These are phyloP conservation scores for Bruguiera gymnorhiza DNA, from an alignment of 345 rosid species.

Conservation along the genomic window DNA sequence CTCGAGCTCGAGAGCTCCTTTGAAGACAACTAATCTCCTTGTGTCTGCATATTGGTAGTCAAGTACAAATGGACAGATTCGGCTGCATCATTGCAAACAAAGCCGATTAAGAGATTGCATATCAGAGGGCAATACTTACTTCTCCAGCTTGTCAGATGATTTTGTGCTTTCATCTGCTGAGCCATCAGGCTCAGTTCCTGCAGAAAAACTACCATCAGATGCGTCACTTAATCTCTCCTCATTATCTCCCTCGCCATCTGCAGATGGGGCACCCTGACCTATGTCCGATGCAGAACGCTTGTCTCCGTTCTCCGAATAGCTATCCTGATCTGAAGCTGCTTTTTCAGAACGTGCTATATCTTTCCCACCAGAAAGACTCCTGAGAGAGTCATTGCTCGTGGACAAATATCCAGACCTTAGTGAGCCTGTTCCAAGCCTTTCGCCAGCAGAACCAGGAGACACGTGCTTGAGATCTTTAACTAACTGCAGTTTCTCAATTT, in stretches of 20 bases:
- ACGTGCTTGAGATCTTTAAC: constrained; percentile 50
- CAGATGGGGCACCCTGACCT: constrained; percentile 4
- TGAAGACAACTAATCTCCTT: not conserved
- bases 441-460: constrained; percentile 22
- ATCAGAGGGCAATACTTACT: constrained; percentile 28
- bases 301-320: constrained; percentile 14
- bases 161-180: constrained; percentile 32
- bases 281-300: constrained; percentile 22
- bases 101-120: too few relatives aligned
- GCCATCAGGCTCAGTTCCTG: constrained; percentile 43
- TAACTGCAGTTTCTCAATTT: constrained; percentile 70
- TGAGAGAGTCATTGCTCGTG: constrained; percentile 12
- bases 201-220: constrained; percentile 45
- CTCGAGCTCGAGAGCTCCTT: too few relatives aligned
- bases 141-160: constrained; percentile 32
- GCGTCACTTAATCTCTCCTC: constrained; percentile 39
- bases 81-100: too few relatives aligned
- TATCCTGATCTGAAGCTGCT: constrained; percentile 29
- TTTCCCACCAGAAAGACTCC: too few relatives aligned
- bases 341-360: constrained; percentile 20
- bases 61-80: not conserved
- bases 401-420: constrained; percentile 22
- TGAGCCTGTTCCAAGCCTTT: constrained; percentile 21
- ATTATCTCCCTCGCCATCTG: constrained; percentile 33
- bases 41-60: not conserved